Conservation (phyloP, 306 rosid genomes). For the Lathyrus oleraceus region DNA sequence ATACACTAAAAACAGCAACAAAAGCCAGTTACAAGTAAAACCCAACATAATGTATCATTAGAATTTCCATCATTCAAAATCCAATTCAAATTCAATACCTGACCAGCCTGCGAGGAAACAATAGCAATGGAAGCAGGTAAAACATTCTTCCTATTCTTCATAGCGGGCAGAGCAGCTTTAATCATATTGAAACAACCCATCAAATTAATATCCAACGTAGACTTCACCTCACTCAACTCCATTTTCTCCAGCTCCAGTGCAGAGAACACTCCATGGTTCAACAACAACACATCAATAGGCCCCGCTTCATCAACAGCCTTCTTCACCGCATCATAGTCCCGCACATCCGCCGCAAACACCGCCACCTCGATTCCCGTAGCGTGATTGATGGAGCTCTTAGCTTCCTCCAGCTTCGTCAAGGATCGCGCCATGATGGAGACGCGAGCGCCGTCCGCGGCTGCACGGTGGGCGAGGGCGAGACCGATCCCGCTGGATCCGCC, state of each 20-base stretch:
- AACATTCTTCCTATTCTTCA: conserved; percentile 57
- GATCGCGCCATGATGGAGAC: conserved; percentile 91
- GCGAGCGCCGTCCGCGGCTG: conserved; percentile 77
- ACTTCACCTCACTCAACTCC: conserved; percentile 73
- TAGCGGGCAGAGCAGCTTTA: conserved; percentile 77
- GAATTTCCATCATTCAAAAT: not conserved
- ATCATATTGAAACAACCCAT: conserved; percentile 74
- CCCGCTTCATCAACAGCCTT: conserved; percentile 69
- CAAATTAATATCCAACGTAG: conserved; percentile 79
- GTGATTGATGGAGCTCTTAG: conserved; percentile 51
- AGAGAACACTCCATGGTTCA: conserved; percentile 77
- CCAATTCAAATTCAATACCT: conserved; percentile 40
- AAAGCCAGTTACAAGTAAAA: too few relatives aligned
- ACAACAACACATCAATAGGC: conserved; percentile 67
- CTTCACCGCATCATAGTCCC: conserved; percentile 65
- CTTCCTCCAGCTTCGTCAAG: conserved; percentile 63
- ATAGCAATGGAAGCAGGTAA: conserved; percentile 76
- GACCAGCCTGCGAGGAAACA: conserved; percentile 94
- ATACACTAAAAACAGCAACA: not conserved
- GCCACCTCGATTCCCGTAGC: conserved; percentile 75
- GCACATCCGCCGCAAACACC: conserved; percentile 68
- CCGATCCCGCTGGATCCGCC: conserved; percentile 99
- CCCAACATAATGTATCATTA: too few relatives aligned
- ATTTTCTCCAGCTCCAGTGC: conserved; percentile 74
- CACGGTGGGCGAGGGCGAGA: conserved; percentile 82